These are phyloP conservation scores for Sophora flavescens DNA, from an alignment of 306 rosid genomes.

Conservation along the genomic window DNA sequence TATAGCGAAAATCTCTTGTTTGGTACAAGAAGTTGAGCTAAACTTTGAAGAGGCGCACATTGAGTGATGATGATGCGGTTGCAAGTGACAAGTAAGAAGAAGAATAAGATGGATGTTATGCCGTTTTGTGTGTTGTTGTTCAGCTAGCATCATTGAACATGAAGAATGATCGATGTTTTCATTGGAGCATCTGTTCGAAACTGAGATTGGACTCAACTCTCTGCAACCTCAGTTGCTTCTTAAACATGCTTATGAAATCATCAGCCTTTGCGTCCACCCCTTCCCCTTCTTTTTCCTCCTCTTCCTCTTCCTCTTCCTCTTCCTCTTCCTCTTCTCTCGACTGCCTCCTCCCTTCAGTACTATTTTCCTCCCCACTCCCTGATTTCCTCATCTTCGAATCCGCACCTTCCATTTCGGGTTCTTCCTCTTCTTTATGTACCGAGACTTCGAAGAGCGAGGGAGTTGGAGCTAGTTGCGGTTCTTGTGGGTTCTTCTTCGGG, in stretches of 20 bases:
- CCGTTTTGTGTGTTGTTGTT: too few relatives aligned
- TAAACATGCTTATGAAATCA: conserved; percentile 82
- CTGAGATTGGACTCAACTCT: conserved; percentile 74
- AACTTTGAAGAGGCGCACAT: too few relatives aligned
- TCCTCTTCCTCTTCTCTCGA: conserved; percentile 50
- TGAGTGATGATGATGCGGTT: too few relatives aligned
- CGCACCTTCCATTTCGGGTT: not conserved
- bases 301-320: conserved; percentile 52
- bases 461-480: conserved; percentile 34
- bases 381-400: conserved; percentile 53
- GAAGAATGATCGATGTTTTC: not conserved
- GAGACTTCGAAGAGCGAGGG: conserved; percentile 58
- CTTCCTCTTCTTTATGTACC: not conserved
- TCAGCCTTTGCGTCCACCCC: conserved; percentile 79
- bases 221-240: conserved; percentile 78
- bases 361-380: conserved; percentile 37
- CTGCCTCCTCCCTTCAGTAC: conserved; percentile 39
- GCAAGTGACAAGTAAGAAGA: too few relatives aligned
- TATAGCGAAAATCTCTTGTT: too few relatives aligned
- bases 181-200: conserved; percentile 42
- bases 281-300: conserved; percentile 52
- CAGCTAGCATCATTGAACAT: too few relatives aligned
- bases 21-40: too few relatives aligned
- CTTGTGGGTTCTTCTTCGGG: not conserved
- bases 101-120: too few relatives aligned